A percentile compares a stretch with the other conserved stretches of the same genome.
phyloP scores from a whole-genome alignment of 2,329 filamentous ascomycete species.

The Mycosphaerella arachidis region DNA sequence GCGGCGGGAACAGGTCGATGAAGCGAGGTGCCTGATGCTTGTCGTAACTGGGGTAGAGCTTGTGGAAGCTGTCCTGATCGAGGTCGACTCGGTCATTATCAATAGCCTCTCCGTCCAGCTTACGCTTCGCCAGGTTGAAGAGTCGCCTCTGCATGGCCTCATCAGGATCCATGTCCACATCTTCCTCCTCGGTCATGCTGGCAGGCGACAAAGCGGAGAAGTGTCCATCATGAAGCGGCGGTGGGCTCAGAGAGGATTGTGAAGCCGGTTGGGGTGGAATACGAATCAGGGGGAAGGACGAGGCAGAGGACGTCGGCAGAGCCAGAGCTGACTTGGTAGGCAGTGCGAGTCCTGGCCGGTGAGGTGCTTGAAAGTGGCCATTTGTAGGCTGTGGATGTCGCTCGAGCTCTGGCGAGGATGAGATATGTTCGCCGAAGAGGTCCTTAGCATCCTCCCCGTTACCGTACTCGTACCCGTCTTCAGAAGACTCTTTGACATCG shows the following conservation, averaged over 20 bases:
- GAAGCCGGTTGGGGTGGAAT: conserved; percentile 14
- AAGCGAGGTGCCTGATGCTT: conserved; percentile 71
- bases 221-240: conserved; percentile 21
- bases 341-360: conserved; percentile 28
- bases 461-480: conserved; percentile 67
- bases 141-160: conserved; percentile 28
- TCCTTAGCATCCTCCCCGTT: conserved; percentile 41
- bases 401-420: conserved; percentile 31
- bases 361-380: conserved; percentile 20
- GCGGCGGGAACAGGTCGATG: conserved; percentile 76
- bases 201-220: conserved; percentile 22
- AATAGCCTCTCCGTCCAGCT: conserved; percentile 24
- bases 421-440: conserved; percentile 33
- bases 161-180: conserved; percentile 27
- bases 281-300: neutral
- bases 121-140: conserved; percentile 26
- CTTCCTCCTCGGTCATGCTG: conserved; percentile 21
- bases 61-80: conserved; percentile 69
- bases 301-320: conserved; percentile 20
- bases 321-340: conserved; percentile 29
- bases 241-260: conserved; percentile 24
- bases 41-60: conserved; percentile 77
- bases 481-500: conserved; percentile 20
- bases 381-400: conserved; percentile 15
- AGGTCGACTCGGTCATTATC: conserved; percentile 48